Percentiles rank a stretch among this genome's conserved stretches.
Evolutionary conservation across 768 basidiomycete genomes (phyloP).

Genomic region (Auricularia heimuer): DNA sequence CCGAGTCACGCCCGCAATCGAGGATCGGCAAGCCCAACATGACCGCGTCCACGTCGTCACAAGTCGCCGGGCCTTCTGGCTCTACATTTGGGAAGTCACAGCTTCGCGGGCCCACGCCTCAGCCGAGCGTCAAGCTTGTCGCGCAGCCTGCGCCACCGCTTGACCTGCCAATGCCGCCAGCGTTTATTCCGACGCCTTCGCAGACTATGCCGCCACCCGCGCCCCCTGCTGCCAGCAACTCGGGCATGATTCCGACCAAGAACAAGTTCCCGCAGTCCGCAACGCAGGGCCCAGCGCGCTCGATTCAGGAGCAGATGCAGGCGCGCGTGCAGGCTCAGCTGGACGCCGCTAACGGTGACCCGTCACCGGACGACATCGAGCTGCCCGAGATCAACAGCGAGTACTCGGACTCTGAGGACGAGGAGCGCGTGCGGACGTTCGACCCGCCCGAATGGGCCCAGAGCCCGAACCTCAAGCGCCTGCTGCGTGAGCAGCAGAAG

Average conservation of each 20-base stretch:
- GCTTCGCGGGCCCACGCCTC: not conserved
- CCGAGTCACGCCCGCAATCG: slow-evolving; percentile 13
- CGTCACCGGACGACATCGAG: slow-evolving; percentile 49
- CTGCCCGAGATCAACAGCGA: slow-evolving; percentile 94
- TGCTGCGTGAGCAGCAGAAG: slow-evolving; percentile 72
- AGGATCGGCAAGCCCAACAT: slow-evolving; percentile 22
- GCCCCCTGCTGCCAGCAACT: too few species aligned
- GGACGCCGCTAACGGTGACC: slow-evolving; percentile 20
- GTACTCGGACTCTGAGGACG: slow-evolving; percentile 94
- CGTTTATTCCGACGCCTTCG: slow-evolving; percentile 29
- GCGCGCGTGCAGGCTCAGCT: slow-evolving; percentile 23
- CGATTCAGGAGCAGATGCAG: slow-evolving; percentile 50
- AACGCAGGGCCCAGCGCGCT: not conserved
- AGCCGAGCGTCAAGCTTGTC: slow-evolving; percentile 7
- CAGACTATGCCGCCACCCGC: slow-evolving; percentile 30
- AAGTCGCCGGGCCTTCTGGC: slow-evolving; percentile 2
- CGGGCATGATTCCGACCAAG: slow-evolving; percentile 16
- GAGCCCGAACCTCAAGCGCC: slow-evolving; percentile 73
- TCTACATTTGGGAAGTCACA: slow-evolving; percentile 10
- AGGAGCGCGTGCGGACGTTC: slow-evolving; percentile 63
- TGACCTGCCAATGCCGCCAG: slow-evolving; percentile 17
- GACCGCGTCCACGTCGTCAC: slow-evolving; percentile 10
- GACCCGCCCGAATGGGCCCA: slow-evolving; percentile 85
- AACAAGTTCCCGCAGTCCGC: not conserved
- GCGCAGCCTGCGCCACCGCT: slow-evolving; percentile 2